phyloP scores from a whole-genome alignment of 2,329 filamentous ascomycete genomes.

The Dothiorella sarmentorum region DNA sequence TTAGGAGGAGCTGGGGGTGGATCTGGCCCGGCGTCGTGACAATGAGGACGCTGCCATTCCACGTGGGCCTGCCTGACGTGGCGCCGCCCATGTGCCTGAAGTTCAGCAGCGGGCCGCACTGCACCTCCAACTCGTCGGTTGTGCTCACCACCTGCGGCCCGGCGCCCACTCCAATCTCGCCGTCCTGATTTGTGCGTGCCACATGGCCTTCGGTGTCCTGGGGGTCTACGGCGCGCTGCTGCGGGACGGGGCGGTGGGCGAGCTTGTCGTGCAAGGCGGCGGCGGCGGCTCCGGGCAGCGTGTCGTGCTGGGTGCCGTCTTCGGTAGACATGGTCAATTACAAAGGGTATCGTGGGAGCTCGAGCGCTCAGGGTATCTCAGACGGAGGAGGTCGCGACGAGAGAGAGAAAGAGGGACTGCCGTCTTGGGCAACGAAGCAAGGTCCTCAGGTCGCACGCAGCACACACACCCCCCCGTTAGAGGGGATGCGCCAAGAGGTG shows the following conservation, averaged over 20 bases:
- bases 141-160: constrained; percentile 45
- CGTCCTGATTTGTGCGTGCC: background rate
- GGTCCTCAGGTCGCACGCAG: background rate
- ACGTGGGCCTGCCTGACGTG: constrained; percentile 48
- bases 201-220: background rate
- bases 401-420: background rate
- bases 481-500: constrained; percentile 6
- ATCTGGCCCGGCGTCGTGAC: constrained; percentile 71
- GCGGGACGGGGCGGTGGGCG: background rate
- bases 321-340: constrained; percentile 1
- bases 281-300: background rate
- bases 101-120: constrained; percentile 73
- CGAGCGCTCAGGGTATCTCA: constrained; percentile 1
- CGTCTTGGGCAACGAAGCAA: background rate
- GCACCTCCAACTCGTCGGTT: constrained; percentile 50
- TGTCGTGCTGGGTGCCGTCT: constrained; percentile 1
- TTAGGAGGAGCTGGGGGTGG: constrained; percentile 59
- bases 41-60: constrained; percentile 83
- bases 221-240: background rate
- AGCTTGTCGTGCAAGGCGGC: constrained; percentile 1
- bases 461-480: background rate
- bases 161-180: constrained; percentile 35
- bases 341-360: background rate
- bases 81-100: constrained; percentile 68
- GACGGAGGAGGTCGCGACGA: background rate